phyloP scores from a whole-genome alignment of 176 grass and related monocot species.

The Musa troglodytarum region DNA sequence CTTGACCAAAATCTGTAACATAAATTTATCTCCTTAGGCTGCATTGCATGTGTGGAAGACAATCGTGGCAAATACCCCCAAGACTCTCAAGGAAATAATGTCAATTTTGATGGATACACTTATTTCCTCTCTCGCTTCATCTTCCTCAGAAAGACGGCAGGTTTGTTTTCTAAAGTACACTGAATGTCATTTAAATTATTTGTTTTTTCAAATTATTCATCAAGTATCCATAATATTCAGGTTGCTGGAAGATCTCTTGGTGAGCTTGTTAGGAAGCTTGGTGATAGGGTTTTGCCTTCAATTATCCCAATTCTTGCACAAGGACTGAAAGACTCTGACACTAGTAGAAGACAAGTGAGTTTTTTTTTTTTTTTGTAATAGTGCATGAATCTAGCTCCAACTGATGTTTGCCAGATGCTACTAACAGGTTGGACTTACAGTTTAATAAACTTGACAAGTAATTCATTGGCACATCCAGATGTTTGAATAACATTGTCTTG shows the following conservation, averaged over 20 bases:
- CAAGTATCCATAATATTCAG: conserved; percentile 31
- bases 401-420: no score
- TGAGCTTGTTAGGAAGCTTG: conserved; percentile 96
- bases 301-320: conserved; percentile 88
- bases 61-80: conserved; percentile 94
- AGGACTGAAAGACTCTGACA: conserved; percentile 72
- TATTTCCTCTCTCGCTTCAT: conserved; percentile 92
- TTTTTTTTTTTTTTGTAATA: conserved; percentile 28
- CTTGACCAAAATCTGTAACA: background rate
- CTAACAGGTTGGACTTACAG: no score
- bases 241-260: conserved; percentile 93
- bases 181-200: conserved; percentile 14
- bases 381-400: background rate
- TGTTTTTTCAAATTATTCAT: background rate
- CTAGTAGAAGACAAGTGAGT: conserved; percentile 85
- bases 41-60: conserved; percentile 98
- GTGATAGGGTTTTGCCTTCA: conserved; percentile 91
- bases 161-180: conserved; percentile 27
- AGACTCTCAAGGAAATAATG: conserved; percentile 98
- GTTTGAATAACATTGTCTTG: conserved; percentile 8
- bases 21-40: conserved; percentile 39
- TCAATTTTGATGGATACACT: conserved; percentile 90
- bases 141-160: conserved; percentile 86
- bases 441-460: no score
- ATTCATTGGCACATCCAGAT: no score